These are phyloP conservation scores for Cladophialophora chaetospira DNA, from an alignment of 2,329 filamentous ascomycete genomes.

Conservation along the genomic window DNA sequence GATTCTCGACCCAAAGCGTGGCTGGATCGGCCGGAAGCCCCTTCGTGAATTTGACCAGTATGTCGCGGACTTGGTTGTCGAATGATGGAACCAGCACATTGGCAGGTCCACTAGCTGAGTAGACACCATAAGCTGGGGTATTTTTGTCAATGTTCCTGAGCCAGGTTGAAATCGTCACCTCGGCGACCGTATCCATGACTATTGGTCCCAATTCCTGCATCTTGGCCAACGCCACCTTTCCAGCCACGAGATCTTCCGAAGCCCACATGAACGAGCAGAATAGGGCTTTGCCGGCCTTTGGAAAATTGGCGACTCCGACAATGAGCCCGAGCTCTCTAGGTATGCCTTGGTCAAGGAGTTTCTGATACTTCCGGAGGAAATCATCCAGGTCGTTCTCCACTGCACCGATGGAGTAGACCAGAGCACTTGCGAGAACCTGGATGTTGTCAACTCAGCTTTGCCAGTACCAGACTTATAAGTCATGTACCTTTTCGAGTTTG, in stretches of 20 bases:
- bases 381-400: background rate
- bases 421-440: background rate
- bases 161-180: background rate
- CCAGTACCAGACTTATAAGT: background rate
- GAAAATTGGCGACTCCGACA: background rate
- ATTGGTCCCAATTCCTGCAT: background rate
- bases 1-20: background rate
- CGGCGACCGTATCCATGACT: background rate
- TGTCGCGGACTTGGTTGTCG: background rate
- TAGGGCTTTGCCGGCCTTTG: background rate
- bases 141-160: background rate
- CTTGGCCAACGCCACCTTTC: background rate
- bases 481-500: conserved; percentile 36
- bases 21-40: background rate
- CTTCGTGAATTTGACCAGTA: background rate
- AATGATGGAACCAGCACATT: background rate
- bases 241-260: background rate
- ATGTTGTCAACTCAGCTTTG: background rate
- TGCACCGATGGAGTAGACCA: background rate
- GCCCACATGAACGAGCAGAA: background rate
- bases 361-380: background rate
- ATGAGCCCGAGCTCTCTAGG: background rate
- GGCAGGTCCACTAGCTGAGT: background rate
- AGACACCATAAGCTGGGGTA: background rate
- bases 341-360: background rate